Percentiles rank a stretch among this genome's conserved stretches.
phyloP scores from a whole-genome alignment of 1,284 basidiomycete genomes.

The Cystobasidium sp. region DNA sequence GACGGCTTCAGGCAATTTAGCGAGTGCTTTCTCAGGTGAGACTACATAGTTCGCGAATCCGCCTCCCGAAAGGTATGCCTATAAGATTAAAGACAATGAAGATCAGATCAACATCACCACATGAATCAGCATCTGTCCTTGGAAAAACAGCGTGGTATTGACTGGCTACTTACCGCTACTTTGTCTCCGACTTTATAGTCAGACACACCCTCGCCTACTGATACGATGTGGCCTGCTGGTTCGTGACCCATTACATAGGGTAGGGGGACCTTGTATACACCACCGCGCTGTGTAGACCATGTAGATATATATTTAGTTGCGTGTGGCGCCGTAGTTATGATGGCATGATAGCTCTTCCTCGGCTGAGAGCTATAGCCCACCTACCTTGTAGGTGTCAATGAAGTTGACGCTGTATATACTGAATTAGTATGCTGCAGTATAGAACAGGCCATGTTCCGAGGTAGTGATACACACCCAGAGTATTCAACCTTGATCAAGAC shows the following conservation, averaged over 20 bases:
- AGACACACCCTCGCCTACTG: slow-evolving; percentile 51
- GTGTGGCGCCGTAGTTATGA: neutral
- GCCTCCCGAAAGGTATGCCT: slow-evolving; percentile 62
- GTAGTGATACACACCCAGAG: slow-evolving; percentile 52
- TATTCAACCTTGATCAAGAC: slow-evolving; percentile 76
- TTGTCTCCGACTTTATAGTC: slow-evolving; percentile 66
- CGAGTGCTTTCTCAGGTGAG: slow-evolving; percentile 68
- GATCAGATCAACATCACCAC: neutral
- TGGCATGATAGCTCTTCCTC: neutral
- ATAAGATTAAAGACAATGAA: neutral
- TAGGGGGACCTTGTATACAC: slow-evolving; percentile 63
- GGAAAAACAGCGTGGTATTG: neutral
- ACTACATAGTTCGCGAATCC: slow-evolving; percentile 77
- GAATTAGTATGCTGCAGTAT: slow-evolving; percentile 8
- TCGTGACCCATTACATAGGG: slow-evolving; percentile 81
- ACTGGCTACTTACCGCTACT: slow-evolving; percentile 56
- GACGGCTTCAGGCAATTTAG: slow-evolving; percentile 59
- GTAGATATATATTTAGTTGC: slow-evolving; percentile 46
- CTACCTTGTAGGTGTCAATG: slow-evolving; percentile 75
- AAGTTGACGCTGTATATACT: slow-evolving; percentile 54
- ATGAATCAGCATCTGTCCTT: neutral
- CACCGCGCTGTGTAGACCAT: slow-evolving; percentile 51
- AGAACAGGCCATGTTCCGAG: neutral
- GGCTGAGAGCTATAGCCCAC: slow-evolving; percentile 54
- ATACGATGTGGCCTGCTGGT: slow-evolving; percentile 72